Conservation (phyloP, 1,284 basidiomycete genomes). For the Pseudozyma pruni region DNA sequence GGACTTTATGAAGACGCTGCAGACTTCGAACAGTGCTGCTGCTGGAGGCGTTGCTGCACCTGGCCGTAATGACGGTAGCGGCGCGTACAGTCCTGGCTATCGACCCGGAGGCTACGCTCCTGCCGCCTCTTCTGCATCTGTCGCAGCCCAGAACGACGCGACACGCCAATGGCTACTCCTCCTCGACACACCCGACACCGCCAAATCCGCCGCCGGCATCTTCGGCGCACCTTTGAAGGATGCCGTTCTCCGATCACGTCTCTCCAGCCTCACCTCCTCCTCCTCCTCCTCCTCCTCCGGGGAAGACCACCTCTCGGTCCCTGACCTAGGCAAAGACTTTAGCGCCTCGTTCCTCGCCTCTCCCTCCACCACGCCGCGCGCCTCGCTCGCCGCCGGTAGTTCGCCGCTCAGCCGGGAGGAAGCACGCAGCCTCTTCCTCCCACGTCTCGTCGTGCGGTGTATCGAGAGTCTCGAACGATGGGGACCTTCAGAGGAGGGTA, state of each 20-base stretch:
- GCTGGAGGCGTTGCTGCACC: conserved; percentile 5
- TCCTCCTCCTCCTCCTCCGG: not conserved
- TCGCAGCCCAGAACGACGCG: conserved; percentile 39
- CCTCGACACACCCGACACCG: conserved; percentile 14
- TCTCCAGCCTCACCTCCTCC: conserved; percentile 12
- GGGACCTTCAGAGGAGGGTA: conserved; percentile 62
- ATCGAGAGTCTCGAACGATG: conserved; percentile 61
- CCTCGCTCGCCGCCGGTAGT: conserved; percentile 12
- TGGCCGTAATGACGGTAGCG: not conserved
- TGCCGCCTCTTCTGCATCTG: not conserved
- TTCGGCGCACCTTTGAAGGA: conserved; percentile 60
- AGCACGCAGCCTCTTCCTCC: conserved; percentile 52
- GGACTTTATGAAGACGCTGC: conserved; percentile 53
- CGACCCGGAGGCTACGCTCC: not conserved
- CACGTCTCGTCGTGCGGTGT: conserved; percentile 60
- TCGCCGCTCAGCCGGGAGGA: conserved; percentile 29
- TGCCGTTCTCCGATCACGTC: conserved; percentile 50
- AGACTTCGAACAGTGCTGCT: conserved; percentile 11
- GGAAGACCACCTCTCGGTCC: conserved; percentile 30
- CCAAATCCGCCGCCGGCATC: conserved; percentile 3
- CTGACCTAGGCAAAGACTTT: conserved; percentile 45
- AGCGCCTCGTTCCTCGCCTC: conserved; percentile 30
- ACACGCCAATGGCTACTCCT: conserved; percentile 46
- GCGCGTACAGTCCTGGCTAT: not conserved
- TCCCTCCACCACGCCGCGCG: conserved; percentile 21